phyloP scores from a whole-genome alignment of 2,329 filamentous ascomycete genomes.

The Pseudonectria foliicola region DNA sequence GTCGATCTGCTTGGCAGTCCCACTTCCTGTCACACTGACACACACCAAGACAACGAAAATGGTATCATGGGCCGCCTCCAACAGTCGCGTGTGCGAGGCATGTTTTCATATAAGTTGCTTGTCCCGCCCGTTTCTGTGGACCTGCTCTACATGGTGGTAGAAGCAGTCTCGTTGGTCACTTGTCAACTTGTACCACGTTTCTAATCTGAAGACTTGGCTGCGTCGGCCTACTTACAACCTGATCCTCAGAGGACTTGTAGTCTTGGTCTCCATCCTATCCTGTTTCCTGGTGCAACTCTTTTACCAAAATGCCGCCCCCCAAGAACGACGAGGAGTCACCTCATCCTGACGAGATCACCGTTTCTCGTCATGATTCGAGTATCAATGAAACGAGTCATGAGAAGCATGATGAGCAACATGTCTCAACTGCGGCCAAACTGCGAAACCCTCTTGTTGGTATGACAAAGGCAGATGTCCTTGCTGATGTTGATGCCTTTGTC shows the following conservation, averaged over 20 bases:
- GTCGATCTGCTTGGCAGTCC: conserved; percentile 17
- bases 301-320: conserved; percentile 19
- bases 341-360: conserved; percentile 4
- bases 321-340: conserved; percentile 18
- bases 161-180: no score
- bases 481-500: conserved; percentile 32
- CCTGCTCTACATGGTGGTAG: no score
- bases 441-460: conserved; percentile 26
- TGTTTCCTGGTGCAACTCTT: not conserved
- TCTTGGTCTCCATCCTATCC: not conserved
- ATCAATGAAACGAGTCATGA: conserved; percentile 15
- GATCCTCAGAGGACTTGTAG: no score
- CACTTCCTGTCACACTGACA: conserved; percentile 4
- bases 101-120: no score
- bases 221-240: no score
- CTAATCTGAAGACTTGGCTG: no score
- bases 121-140: no score
- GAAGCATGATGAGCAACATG: conserved; percentile 10
- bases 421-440: conserved; percentile 20
- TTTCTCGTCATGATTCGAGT: conserved; percentile 10
- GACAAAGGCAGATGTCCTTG: conserved; percentile 22
- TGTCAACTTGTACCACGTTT: no score
- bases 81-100: no score
- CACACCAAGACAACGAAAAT: no score
- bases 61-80: no score